Conservation (phyloP, 805 yeast species). For the Ogataea angusta region DNA sequence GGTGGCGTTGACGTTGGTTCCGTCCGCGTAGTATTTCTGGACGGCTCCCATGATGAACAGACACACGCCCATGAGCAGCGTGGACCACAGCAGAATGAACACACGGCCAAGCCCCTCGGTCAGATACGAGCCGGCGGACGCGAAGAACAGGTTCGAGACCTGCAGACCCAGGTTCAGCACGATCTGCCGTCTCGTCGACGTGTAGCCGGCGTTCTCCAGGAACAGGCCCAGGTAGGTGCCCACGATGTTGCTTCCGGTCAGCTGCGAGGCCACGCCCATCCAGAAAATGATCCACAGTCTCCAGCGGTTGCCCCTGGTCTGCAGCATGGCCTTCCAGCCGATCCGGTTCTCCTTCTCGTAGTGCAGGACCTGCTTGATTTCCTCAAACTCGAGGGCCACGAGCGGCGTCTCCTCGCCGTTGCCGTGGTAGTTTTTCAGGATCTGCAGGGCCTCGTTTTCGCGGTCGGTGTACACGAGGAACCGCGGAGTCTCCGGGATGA, state of each 20-base stretch:
- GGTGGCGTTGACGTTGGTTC: slow-evolving; percentile 19
- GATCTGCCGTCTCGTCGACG: slow-evolving; percentile 23
- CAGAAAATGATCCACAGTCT: slow-evolving; percentile 28
- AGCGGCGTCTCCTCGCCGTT: slow-evolving; percentile 20
- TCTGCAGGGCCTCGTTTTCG: slow-evolving; percentile 28
- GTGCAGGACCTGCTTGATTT: slow-evolving; percentile 22
- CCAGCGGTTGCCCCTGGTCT: slow-evolving; percentile 23
- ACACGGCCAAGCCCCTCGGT: slow-evolving; percentile 28
- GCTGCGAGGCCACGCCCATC: slow-evolving; percentile 29
- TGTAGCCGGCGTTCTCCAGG: slow-evolving; percentile 26
- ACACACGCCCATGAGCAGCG: slow-evolving; percentile 25
- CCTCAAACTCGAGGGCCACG: slow-evolving; percentile 23
- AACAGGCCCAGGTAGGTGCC: slow-evolving; percentile 36
- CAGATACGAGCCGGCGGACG: slow-evolving; percentile 25
- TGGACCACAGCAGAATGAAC: slow-evolving; percentile 22
- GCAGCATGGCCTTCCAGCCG: slow-evolving; percentile 26
- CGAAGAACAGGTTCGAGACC: slow-evolving; percentile 22
- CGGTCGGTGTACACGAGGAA: slow-evolving; percentile 28
- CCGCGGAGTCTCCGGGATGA: slow-evolving; percentile 35
- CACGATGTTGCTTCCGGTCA: slow-evolving; percentile 27
- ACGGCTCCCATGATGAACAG: slow-evolving; percentile 28
- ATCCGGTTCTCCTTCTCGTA: slow-evolving; percentile 21
- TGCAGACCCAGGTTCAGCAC: slow-evolving; percentile 29
- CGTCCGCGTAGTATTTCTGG: slow-evolving; percentile 21
- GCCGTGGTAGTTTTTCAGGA: slow-evolving; percentile 25